These are phyloP conservation scores for Bondarzewia mesenterica DNA, from an alignment of 1,284 basidiomycete species.

Conservation along the genomic window DNA sequence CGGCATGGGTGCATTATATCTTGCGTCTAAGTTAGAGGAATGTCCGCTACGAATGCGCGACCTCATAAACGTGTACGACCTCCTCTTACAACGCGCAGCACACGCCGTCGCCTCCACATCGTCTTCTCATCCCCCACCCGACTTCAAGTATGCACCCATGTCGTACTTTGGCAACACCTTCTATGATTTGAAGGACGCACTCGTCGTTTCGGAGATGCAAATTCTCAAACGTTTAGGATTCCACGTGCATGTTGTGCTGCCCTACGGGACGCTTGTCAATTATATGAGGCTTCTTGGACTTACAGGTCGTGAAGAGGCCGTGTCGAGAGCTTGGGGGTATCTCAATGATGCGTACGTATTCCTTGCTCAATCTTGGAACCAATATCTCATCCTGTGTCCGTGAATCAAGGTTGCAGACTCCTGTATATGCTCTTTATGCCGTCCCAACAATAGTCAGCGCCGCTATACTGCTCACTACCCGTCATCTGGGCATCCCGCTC, in stretches of 20 bases:
- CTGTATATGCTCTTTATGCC: constrained; percentile 82
- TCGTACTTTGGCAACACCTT: constrained; percentile 79
- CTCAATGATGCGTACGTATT: constrained; percentile 79
- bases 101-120: constrained; percentile 28
- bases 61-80: constrained; percentile 91
- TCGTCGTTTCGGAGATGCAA: constrained; percentile 97
- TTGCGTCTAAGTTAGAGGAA: constrained; percentile 95
- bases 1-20: constrained; percentile 87
- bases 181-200: constrained; percentile 82
- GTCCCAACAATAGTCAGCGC: constrained; percentile 86
- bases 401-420: constrained; percentile 71
- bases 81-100: constrained; percentile 60
- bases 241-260: constrained; percentile 83
- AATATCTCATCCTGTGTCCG: constrained; percentile 5
- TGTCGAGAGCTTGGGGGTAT: constrained; percentile 80
- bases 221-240: constrained; percentile 90
- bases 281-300: constrained; percentile 89
- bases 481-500: constrained; percentile 62
- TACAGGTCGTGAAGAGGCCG: constrained; percentile 60
- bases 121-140: constrained; percentile 17
- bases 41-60: constrained; percentile 87
- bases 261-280: constrained; percentile 93
- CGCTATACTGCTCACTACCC: constrained; percentile 70
- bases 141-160: constrained; percentile 77
- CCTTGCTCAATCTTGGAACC: constrained; percentile 2